phyloP scores from a whole-genome alignment of 805 yeast species.

The Tetrapisispora namnaoensis region DNA sequence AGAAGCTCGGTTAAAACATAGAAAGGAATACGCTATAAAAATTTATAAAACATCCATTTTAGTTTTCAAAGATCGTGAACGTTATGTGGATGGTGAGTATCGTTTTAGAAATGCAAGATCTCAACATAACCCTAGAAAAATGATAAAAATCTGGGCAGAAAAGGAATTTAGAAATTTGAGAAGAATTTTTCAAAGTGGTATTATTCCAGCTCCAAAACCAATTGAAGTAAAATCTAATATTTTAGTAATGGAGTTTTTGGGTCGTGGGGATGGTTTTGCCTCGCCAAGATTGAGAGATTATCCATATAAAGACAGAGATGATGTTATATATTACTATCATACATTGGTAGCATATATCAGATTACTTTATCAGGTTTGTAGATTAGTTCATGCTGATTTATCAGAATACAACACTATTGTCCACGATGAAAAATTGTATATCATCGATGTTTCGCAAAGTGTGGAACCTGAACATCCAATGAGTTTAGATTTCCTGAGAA shows the following conservation, averaged over 20 bases:
- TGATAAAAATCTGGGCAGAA: constrained; percentile 98
- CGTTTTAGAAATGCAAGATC: constrained; percentile 79
- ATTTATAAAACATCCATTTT: constrained; percentile 92
- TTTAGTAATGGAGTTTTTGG: constrained; percentile 84
- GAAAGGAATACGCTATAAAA: constrained; percentile 72
- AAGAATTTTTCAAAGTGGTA: constrained; percentile 61
- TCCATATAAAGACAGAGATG: constrained; percentile 56
- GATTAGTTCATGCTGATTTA: constrained; percentile 91
- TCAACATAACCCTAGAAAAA: constrained; percentile 88
- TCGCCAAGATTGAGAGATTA: constrained; percentile 87
- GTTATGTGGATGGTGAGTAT: constrained; percentile 94
- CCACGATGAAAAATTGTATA: constrained; percentile 66
- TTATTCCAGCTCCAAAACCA: constrained; percentile 89
- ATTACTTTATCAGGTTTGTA: constrained; percentile 76
- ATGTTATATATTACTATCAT: constrained; percentile 57
- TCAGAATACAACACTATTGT: constrained; percentile 90
- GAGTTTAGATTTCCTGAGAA: constrained; percentile 87
- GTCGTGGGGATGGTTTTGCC: constrained; percentile 72
- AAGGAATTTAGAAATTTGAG: constrained; percentile 91
- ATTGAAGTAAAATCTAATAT: constrained; percentile 82
- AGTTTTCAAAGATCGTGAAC: constrained; percentile 93
- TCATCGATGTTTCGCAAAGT: constrained; percentile 93
- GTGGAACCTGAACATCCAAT: constrained; percentile 98
- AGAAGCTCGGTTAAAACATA: constrained; percentile 6
- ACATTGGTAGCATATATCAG: constrained; percentile 80